phyloP scores from a whole-genome alignment of 352 stramenopile species.

The Globisporangium lucens region DNA sequence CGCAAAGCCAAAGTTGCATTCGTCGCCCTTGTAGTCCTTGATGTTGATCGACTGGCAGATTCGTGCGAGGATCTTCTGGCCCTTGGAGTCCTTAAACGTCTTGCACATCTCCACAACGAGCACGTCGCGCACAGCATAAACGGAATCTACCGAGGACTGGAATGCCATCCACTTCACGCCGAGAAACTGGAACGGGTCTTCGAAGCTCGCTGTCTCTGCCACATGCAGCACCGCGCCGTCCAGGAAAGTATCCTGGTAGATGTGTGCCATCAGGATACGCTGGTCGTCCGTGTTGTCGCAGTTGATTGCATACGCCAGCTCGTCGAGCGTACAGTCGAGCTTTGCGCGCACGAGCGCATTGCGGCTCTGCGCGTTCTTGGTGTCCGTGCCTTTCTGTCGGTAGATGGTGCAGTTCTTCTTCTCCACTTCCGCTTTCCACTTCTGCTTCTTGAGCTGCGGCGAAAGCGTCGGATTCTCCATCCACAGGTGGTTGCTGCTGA shows the following conservation, averaged over 20 bases:
- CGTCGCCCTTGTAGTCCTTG: slow-evolving; percentile 36
- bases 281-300: slow-evolving; percentile 58
- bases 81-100: slow-evolving; percentile 52
- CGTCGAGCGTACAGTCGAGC: slow-evolving; percentile 65
- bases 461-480: slow-evolving; percentile 68
- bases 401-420: slow-evolving; percentile 78
- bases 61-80: slow-evolving; percentile 57
- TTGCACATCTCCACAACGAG: slow-evolving; percentile 60
- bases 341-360: slow-evolving; percentile 61
- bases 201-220: slow-evolving; percentile 30
- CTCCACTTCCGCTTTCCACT: slow-evolving; percentile 61
- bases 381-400: slow-evolving; percentile 42
- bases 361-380: slow-evolving; percentile 34
- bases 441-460: slow-evolving; percentile 50
- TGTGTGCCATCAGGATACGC: slow-evolving; percentile 56
- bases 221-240: slow-evolving; percentile 75
- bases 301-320: slow-evolving; percentile 66
- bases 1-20: slow-evolving; percentile 65
- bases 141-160: slow-evolving; percentile 67
- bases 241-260: slow-evolving; percentile 70
- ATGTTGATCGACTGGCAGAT: slow-evolving; percentile 57
- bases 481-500: slow-evolving; percentile 50
- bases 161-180: slow-evolving; percentile 75
- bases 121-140: slow-evolving; percentile 60
- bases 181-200: slow-evolving; percentile 69